Conservation (phyloP, 1,284 basidiomycete species). For the Malassezia caprae region DNA sequence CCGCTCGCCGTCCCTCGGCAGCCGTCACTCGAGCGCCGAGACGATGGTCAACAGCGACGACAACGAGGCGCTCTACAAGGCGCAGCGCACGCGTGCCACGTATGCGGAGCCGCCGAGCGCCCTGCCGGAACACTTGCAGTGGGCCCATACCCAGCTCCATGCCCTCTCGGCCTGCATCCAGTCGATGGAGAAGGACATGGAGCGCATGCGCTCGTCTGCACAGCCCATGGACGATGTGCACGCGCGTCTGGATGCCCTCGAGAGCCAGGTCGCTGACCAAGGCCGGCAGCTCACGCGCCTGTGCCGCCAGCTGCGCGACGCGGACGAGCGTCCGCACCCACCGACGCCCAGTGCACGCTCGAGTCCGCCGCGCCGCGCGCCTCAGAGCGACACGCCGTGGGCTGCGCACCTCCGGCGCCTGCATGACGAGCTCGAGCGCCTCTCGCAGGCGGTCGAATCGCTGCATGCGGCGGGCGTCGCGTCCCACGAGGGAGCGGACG, state of each 20-base stretch:
- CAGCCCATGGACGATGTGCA: not conserved
- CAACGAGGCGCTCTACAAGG: not conserved
- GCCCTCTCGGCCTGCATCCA: constrained; percentile 5
- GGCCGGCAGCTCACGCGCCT: not conserved
- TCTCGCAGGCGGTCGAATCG: constrained; percentile 4
- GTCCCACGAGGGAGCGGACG: not conserved
- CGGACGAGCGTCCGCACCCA: not conserved
- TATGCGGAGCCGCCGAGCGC: not conserved
- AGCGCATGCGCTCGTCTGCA: not conserved
- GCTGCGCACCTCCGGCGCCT: not conserved
- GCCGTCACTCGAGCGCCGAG: constrained; percentile 17
- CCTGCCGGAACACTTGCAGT: constrained; percentile 1
- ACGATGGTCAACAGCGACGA: constrained; percentile 15
- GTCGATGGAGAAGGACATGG: constrained; percentile 11
- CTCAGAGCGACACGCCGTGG: not conserved
- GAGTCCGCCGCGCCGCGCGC: not conserved
- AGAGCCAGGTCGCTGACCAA: constrained; percentile 2
- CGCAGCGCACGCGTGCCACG: not conserved
- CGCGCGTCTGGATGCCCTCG: constrained; percentile 2
- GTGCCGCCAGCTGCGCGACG: not conserved
- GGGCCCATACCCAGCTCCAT: constrained; percentile 14
- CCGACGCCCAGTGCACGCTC: not conserved
- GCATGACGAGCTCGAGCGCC: constrained; percentile 13
- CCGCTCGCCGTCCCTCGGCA: constrained; percentile 1
- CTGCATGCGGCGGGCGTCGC: not conserved